These are phyloP conservation scores for Stygiomarasmius scandens DNA, from an alignment of 1,284 basidiomycete species.

Conservation along the genomic window DNA sequence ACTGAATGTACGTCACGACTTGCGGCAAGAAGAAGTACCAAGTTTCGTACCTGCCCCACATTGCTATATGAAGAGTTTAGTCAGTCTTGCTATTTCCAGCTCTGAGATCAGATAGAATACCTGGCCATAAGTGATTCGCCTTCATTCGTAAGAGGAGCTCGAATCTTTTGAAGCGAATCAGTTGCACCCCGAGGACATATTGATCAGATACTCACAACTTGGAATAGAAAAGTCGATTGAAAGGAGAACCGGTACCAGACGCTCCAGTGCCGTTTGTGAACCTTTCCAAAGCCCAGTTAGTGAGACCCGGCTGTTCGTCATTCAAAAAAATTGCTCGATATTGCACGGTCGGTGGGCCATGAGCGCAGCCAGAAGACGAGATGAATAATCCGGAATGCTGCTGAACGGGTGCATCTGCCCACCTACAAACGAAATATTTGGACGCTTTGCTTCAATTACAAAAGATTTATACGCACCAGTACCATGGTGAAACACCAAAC, in stretches of 20 bases:
- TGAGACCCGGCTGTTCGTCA: slow-evolving; percentile 50
- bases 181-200: too few species aligned
- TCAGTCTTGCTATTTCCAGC: not conserved
- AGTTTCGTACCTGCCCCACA: slow-evolving; percentile 42
- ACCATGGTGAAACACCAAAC: slow-evolving; percentile 71
- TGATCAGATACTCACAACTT: not conserved
- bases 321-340: slow-evolving; percentile 73
- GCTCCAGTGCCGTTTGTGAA: slow-evolving; percentile 30
- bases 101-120: slow-evolving; percentile 27
- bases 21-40: not conserved
- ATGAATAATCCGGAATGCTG: slow-evolving; percentile 54
- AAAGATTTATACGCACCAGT: slow-evolving; percentile 47
- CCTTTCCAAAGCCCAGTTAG: slow-evolving; percentile 35
- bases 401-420: slow-evolving; percentile 69
- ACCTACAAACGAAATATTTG: slow-evolving; percentile 40
- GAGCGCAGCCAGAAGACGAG: slow-evolving; percentile 53
- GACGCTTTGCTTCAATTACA: not conserved
- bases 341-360: slow-evolving; percentile 70
- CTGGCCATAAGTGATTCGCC: slow-evolving; percentile 73
- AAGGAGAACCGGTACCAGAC: slow-evolving; percentile 51
- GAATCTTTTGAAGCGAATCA: slow-evolving; percentile 39
- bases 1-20: slow-evolving; percentile 30
- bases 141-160: slow-evolving; percentile 71
- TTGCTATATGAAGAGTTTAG: slow-evolving; percentile 32
- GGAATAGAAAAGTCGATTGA: slow-evolving; percentile 60